Conservation (phyloP, 345 rosid species). For the Eucalyptus fibrosa region DNA sequence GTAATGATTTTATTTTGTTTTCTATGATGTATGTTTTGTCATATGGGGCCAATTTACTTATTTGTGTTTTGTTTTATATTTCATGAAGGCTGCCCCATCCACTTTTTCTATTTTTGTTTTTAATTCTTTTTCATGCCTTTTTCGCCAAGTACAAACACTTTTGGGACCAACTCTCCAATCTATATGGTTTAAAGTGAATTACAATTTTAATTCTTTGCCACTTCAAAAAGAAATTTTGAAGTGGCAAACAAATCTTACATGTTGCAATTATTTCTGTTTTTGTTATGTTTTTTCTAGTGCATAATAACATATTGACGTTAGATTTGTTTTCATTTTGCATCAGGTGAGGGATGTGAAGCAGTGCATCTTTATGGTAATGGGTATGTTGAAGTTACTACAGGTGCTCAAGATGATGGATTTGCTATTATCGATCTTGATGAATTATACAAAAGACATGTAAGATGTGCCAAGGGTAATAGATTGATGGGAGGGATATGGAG, state of each 20-base stretch:
- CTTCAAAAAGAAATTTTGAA: neutral
- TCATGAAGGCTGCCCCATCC: neutral
- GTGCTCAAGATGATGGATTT: too few relatives aligned
- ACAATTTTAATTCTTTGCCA: neutral
- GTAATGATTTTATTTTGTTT: too few relatives aligned
- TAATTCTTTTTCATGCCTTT: neutral
- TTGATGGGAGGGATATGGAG: too few relatives aligned
- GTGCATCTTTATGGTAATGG: neutral
- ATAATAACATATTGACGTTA: neutral
- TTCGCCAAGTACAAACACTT: neutral
- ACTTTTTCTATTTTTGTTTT: neutral
- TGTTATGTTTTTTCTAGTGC: neutral
- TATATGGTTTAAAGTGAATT: neutral
- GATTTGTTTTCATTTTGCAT: neutral
- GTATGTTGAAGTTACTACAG: too few relatives aligned
- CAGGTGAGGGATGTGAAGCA: neutral
- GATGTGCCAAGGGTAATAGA: too few relatives aligned
- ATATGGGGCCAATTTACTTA: neutral
- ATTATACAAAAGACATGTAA: too few relatives aligned
- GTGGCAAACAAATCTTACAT: neutral
- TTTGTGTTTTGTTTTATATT: neutral
- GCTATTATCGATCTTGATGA: too few relatives aligned
- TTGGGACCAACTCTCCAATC: neutral
- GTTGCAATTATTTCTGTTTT: neutral
- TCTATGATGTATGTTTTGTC: neutral